These are phyloP conservation scores for Penicillium pancosmium DNA, from an alignment of 495 filamentous ascomycete species.

Conservation along the genomic window DNA sequence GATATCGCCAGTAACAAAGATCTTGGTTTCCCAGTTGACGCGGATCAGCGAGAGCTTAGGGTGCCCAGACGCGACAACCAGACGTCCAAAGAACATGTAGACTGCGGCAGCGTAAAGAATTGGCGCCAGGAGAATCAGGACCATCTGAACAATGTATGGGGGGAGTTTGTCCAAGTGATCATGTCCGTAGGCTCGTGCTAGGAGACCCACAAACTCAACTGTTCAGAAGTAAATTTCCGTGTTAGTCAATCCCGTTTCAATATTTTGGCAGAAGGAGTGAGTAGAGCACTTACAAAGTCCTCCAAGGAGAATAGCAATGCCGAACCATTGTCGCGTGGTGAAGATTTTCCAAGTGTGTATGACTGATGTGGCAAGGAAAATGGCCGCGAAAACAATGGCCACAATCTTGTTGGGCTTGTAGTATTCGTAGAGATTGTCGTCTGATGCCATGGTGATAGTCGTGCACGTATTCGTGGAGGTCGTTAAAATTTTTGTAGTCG, in stretches of 20 bases:
- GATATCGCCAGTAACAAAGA: slow-evolving; percentile 65
- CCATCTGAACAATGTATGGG: slow-evolving; percentile 12
- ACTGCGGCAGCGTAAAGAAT: slow-evolving; percentile 57
- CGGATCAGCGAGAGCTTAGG: slow-evolving; percentile 22
- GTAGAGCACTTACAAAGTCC: slow-evolving; percentile 7
- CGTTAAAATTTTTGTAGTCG: background rate
- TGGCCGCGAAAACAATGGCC: slow-evolving; percentile 7
- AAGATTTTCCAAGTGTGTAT: slow-evolving; percentile 10
- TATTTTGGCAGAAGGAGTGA: background rate
- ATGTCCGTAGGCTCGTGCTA: slow-evolving; percentile 2
- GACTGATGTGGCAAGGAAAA: background rate
- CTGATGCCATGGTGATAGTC: slow-evolving; percentile 5
- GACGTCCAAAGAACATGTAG: slow-evolving; percentile 66
- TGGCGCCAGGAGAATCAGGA: slow-evolving; percentile 15
- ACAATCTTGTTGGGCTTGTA: slow-evolving; percentile 6
- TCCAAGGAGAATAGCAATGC: slow-evolving; percentile 9
- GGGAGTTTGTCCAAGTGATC: background rate
- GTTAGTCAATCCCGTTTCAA: background rate
- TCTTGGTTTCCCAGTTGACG: slow-evolving; percentile 52
- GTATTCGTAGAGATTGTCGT: slow-evolving; percentile 11
- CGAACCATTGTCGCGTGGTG: slow-evolving; percentile 12
- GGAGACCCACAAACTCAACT: slow-evolving; percentile 13
- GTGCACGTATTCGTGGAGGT: background rate
- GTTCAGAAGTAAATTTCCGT: background rate
- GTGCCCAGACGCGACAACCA: slow-evolving; percentile 55